These are phyloP conservation scores for Candida quercuum DNA, from an alignment of 805 yeast species.

Conservation along the genomic window DNA sequence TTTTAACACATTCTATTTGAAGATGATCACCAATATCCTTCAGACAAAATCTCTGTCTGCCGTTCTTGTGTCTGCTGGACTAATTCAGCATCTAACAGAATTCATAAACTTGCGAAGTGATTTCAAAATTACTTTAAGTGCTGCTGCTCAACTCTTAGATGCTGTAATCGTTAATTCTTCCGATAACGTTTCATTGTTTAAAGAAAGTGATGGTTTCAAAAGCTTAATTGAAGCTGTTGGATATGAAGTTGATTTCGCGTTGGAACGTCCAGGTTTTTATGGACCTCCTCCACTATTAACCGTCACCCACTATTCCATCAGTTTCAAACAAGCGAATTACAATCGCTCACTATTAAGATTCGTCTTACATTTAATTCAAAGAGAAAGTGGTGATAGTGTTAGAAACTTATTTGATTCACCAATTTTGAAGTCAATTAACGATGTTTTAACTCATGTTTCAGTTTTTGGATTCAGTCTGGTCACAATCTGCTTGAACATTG, in stretches of 20 bases:
- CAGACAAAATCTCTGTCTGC: constrained; percentile 50
- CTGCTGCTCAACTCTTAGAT: constrained; percentile 50
- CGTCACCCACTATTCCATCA: constrained; percentile 44
- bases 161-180: constrained; percentile 31
- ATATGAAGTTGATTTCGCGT: constrained; percentile 59
- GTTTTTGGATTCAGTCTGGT: constrained; percentile 68
- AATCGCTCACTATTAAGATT: constrained; percentile 59
- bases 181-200: constrained; percentile 57
- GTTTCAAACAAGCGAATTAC: constrained; percentile 55
- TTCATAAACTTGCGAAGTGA: constrained; percentile 50
- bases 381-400: constrained; percentile 79
- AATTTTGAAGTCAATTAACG: constrained; percentile 54
- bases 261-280: constrained; percentile 52
- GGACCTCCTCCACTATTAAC: constrained; percentile 53
- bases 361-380: constrained; percentile 54
- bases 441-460: constrained; percentile 47
- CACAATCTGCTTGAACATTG: constrained; percentile 54
- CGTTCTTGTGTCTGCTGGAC: constrained; percentile 68
- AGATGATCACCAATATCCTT: constrained; percentile 53
- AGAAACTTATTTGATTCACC: constrained; percentile 85
- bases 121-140: constrained; percentile 52
- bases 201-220: constrained; percentile 60
- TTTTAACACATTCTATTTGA: constrained; percentile 45
- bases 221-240: constrained; percentile 54
- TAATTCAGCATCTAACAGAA: constrained; percentile 59